Conservation (phyloP, 495 filamentous ascomycete species). For the Alectoria sarmentosa region DNA sequence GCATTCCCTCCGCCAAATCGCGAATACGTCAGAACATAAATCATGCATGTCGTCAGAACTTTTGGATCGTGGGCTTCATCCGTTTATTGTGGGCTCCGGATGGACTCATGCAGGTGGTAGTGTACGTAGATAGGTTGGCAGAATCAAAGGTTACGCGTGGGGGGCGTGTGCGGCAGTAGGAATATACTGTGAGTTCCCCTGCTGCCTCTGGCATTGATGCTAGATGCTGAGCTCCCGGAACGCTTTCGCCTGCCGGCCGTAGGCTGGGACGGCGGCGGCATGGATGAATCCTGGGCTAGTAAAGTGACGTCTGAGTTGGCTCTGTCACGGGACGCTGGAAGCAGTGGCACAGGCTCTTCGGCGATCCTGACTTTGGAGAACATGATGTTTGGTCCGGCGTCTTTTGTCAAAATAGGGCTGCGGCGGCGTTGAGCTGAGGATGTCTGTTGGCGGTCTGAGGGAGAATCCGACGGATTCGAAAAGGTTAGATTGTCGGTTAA, state of each 20-base stretch:
- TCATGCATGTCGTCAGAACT: conserved; percentile 4
- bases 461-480: conserved; percentile 8
- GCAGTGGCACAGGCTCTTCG: conserved; percentile 20
- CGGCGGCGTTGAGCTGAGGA: conserved; percentile 13
- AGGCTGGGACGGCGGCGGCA: not conserved
- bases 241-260: conserved; percentile 3
- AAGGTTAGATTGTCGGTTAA: conserved; percentile 12
- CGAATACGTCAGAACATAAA: conserved; percentile 2
- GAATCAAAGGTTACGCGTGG: not conserved
- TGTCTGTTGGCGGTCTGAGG: not conserved
- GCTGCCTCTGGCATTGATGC: conserved; percentile 4
- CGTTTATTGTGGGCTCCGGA: not conserved
- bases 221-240: conserved; percentile 9
- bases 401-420: conserved; percentile 18
- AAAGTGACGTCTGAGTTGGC: conserved; percentile 3
- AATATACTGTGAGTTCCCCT: conserved; percentile 14
- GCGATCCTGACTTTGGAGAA: conserved; percentile 15
- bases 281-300: not conserved
- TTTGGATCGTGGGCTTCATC: too few species aligned
- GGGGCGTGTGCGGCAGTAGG: not conserved
- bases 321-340: conserved; percentile 15
- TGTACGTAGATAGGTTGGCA: not conserved
- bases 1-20: not conserved
- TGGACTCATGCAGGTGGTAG: not conserved
- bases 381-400: conserved; percentile 18